Base-by-base conservation (phyloP, 805 yeast species). In the Candida coquimbonensis region DNA sequence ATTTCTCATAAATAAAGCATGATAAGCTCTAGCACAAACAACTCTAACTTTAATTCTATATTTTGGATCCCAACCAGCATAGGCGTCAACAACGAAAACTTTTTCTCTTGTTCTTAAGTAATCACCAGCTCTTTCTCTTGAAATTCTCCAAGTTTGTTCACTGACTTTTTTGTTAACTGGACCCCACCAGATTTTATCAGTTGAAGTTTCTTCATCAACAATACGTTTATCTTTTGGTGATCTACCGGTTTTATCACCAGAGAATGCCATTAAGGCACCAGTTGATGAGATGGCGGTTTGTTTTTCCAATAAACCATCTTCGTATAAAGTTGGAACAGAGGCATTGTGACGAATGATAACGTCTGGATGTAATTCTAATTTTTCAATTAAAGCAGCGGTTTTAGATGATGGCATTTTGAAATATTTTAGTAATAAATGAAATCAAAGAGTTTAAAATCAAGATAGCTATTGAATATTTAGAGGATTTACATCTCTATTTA, bases 11-110 rank as follows among this genome's bases (percentile, higher is more conserved):
- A 91, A 91, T 58, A 91, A 72, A 19, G 98, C 98, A 65, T 91
- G 99, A 77, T 91, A 91, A 46, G 99, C 98, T 68, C 99, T 83
- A 50, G 98, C 97, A 74, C 97, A 90, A 46, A 90, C 91, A 53
- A 90, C 83, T 70, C 98, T 81, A 49, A 90, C 95, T 75, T 91
- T 91, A 67, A 90, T 80, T 73, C 98, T 81, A 80, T 91, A 91
- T 63, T 87, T 82, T 63, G 97, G 96, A 68, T 91, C 99, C 99
- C 99, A 91, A 55, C 99, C 99, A 40, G 98, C 99, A 65, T 68
- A 91, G 12, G 98, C 98, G 64, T 91, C 99, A 54, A 91, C 89
- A 53, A 91, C 90, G 69, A 85, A 91, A 60, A 93, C 81, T 66
- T 89, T 88, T 59, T 85, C 90, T 71, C 96, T 85, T 46, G 98